Percentiles rank a stretch among this genome's conserved stretches.
Evolutionary conservation across 352 stramenopile genomes (phyloP).

Genomic region (Globisporangium heterothallicum): DNA sequence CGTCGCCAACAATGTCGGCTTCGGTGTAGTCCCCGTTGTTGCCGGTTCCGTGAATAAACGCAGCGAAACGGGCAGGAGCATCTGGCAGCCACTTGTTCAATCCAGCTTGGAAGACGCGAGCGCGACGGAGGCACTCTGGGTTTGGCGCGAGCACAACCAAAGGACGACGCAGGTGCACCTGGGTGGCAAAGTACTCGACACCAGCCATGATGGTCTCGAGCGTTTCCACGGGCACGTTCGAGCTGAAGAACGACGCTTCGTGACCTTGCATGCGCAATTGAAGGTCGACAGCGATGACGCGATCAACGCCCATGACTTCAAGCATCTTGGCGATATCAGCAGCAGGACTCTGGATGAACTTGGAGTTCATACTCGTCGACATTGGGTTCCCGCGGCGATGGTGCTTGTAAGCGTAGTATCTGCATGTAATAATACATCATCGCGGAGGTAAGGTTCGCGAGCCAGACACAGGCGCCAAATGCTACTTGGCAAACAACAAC

Average conservation of each 20-base stretch:
- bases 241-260: slow-evolving; percentile 91
- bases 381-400: slow-evolving; percentile 82
- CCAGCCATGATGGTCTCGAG: slow-evolving; percentile 89
- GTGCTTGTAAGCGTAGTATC: slow-evolving; percentile 92
- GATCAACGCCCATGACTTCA: slow-evolving; percentile 92
- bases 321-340: slow-evolving; percentile 91
- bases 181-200: slow-evolving; percentile 87
- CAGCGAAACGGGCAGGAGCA: slow-evolving; percentile 70
- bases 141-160: slow-evolving; percentile 89
- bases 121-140: slow-evolving; percentile 76
- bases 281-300: slow-evolving; percentile 91
- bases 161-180: slow-evolving; percentile 78
- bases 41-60: slow-evolving; percentile 76
- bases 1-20: slow-evolving; percentile 86
- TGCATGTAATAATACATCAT: slow-evolving; percentile 14
- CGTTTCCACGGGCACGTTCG: slow-evolving; percentile 87
- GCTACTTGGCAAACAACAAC: not conserved
- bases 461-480: too few species aligned
- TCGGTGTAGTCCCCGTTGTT: slow-evolving; percentile 46
- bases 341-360: slow-evolving; percentile 87
- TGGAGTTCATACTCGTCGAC: slow-evolving; percentile 88
- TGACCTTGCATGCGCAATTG: slow-evolving; percentile 87
- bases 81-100: slow-evolving; percentile 87
- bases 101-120: slow-evolving; percentile 80
- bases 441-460: too few species aligned